Evolutionary conservation across 1,139 yeast genomes (phyloP).

Genomic region (Protomyces pachydermus): DNA sequence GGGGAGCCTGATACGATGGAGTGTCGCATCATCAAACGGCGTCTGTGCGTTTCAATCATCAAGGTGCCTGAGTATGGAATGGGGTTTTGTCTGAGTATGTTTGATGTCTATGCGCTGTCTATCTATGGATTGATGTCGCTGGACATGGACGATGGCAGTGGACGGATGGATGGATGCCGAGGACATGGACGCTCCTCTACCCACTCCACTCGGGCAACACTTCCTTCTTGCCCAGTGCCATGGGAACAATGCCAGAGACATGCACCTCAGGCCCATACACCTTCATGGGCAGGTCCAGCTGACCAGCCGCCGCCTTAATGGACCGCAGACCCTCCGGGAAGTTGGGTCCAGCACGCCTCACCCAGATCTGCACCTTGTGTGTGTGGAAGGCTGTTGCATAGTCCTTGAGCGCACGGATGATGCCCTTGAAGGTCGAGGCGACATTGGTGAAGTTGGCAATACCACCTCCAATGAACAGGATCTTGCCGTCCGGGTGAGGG

Average conservation of each 20-base stretch:
- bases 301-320: conserved; percentile 47
- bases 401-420: conserved; percentile 47
- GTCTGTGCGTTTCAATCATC: too few relatives aligned
- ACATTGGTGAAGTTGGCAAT: conserved; percentile 50
- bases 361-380: conserved; percentile 45
- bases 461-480: conserved; percentile 48
- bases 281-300: conserved; percentile 47
- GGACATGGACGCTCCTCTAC: not conserved
- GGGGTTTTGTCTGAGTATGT: too few relatives aligned
- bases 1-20: too few relatives aligned
- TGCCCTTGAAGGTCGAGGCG: conserved; percentile 49
- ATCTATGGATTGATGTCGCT: too few relatives aligned
- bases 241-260: conserved; percentile 43
- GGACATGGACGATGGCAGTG: too few relatives aligned
- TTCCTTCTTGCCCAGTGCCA: conserved; percentile 27
- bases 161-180: too few relatives aligned
- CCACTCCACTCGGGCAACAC: conserved; percentile 24
- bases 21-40: too few relatives aligned
- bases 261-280: conserved; percentile 51
- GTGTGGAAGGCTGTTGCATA: conserved; percentile 41
- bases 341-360: conserved; percentile 49
- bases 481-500: conserved; percentile 39
- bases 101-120: too few relatives aligned
- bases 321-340: conserved; percentile 45
- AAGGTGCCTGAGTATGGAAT: too few relatives aligned